Base-by-base conservation (phyloP, 305 asterid species). In the Rubia tinctorum region DNA sequence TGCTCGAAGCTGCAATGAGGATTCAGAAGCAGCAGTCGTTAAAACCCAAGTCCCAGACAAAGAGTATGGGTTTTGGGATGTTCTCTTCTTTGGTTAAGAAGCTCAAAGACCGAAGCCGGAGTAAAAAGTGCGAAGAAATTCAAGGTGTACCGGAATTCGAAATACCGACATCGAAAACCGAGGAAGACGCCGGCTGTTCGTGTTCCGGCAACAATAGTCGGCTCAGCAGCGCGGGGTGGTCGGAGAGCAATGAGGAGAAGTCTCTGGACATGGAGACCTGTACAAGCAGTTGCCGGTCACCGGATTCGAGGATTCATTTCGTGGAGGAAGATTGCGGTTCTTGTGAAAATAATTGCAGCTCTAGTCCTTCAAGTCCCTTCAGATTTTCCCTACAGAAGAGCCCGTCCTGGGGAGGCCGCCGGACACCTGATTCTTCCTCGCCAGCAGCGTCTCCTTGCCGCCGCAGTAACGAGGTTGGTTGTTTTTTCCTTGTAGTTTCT, bases 1-100 rank as follows among this genome's bases (percentile, higher is more conserved):
- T 88, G 2, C 85, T 87, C 1, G 97, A 94, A 73, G 97, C 98
- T 27, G 98, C 98, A 39, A 81, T 86, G 87, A 83, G 84, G 80
- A 79, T 84, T 75, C 86, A 78, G 47, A 82, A 72, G 43, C 84
- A 77, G 66, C 76, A 73, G 56, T 55, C 71, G 7, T 44, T 85
- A 7, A 83, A 80, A 66, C 68, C 85, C 66, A 85, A 77, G 55
- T 14, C 79, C 43, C 86, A 78, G 55, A 43, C 49, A 7, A 85
- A 74, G 62, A 80, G 13, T 56, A 73, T 69, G 34, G 89, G 91
- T 23, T 80, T 88, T 25, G 90, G 95, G 23, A 25, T 84, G 44
- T 81, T 94, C 20, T 90, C 91, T 17, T 87, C 96, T 18, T 79
- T 94, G 27, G 73, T 94, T 47, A 88, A 82, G 66, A 83, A 85